Conservation (phyloP, 2,329 filamentous ascomycete species). For the Didymella pinodella region DNA sequence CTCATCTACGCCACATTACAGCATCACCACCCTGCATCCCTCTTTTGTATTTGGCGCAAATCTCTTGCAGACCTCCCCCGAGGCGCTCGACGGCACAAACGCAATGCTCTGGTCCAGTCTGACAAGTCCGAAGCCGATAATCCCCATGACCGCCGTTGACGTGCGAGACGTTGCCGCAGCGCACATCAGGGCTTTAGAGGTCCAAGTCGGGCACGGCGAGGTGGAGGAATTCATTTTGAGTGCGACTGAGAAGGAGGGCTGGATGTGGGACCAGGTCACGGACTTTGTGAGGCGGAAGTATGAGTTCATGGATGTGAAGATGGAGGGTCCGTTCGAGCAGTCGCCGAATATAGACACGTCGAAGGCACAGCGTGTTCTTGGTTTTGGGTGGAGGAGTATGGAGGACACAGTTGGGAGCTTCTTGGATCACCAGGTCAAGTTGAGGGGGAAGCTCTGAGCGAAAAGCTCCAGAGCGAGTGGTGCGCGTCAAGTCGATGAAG, state of each 20-base stretch:
- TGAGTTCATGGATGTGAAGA: conserved; percentile 20
- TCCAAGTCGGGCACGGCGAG: background rate
- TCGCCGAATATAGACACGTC: conserved; percentile 17
- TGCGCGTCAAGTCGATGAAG: too few relatives aligned
- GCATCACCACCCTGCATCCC: conserved; percentile 37
- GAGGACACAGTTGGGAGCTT: conserved; percentile 16
- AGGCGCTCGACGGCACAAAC: conserved; percentile 31
- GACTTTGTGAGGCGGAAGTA: conserved; percentile 28
- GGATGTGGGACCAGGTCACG: conserved; percentile 26
- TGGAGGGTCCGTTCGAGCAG: conserved; percentile 13
- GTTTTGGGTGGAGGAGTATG: conserved; percentile 24
- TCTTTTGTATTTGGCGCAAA: conserved; percentile 36
- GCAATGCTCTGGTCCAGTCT: conserved; percentile 26
- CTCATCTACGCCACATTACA: conserved; percentile 30
- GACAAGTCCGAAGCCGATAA: conserved; percentile 18
- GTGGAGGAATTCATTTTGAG: conserved; percentile 14
- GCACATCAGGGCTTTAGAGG: conserved; percentile 31
- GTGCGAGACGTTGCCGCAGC: conserved; percentile 39
- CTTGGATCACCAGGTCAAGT: conserved; percentile 5
- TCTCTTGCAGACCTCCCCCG: conserved; percentile 26
- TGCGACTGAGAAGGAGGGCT: conserved; percentile 9
- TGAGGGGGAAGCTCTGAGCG: conserved; percentile 1
- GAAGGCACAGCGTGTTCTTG: conserved; percentile 27
- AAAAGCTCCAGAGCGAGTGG: background rate
- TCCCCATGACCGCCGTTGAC: conserved; percentile 29